Percentiles rank a stretch among this genome's conserved stretches.
These are phyloP conservation scores for Neurospora sublineolata DNA, from an alignment of 495 filamentous ascomycete species.

Conservation along the genomic window DNA sequence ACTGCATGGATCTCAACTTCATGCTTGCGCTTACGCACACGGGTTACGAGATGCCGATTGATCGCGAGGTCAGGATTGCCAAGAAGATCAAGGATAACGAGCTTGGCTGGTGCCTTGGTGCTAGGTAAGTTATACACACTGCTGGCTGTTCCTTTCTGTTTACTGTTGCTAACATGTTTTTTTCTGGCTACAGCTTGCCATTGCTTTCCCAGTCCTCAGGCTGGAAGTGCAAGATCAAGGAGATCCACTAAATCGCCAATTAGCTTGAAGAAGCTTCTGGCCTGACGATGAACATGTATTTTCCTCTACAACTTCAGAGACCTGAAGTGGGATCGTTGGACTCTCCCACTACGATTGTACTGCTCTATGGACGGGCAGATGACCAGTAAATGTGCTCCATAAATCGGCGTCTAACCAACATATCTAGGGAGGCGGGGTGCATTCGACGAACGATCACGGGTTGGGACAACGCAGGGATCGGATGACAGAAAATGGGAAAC, in stretches of 20 bases:
- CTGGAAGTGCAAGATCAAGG: constrained; percentile 38
- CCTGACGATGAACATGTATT: constrained; percentile 1
- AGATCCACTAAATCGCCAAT: constrained; percentile 23
- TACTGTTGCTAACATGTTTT: constrained; percentile 29
- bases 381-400: background rate
- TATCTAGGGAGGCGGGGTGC: background rate
- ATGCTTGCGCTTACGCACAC: constrained; percentile 88
- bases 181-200: constrained; percentile 26
- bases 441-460: background rate
- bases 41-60: constrained; percentile 95
- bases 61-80: constrained; percentile 89
- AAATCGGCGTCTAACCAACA: background rate
- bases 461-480: background rate
- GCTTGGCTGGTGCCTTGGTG: constrained; percentile 94
- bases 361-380: background rate
- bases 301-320: background rate
- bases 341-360: background rate
- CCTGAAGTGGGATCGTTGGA: background rate
- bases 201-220: constrained; percentile 33
- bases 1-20: constrained; percentile 90
- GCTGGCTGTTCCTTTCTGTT: too few relatives aligned
- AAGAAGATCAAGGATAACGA: constrained; percentile 98
- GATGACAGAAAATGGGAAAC: background rate
- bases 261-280: background rate
- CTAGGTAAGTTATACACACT: constrained; percentile 51